Conservation (phyloP, 805 yeast genomes). For the Candida chilensis region DNA sequence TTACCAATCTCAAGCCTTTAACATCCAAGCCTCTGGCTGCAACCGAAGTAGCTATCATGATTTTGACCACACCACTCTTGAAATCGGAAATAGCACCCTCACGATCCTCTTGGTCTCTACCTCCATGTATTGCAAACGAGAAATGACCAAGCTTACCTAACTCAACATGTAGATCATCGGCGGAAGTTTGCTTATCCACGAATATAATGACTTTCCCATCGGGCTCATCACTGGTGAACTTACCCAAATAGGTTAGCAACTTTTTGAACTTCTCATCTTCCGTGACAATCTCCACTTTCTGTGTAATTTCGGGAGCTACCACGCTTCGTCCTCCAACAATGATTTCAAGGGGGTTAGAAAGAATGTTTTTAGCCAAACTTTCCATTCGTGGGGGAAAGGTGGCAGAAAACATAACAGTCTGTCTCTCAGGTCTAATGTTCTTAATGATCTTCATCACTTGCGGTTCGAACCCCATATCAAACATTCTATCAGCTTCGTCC, state of each 20-base stretch:
- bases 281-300: constrained; percentile 53
- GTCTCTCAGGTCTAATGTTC: constrained; percentile 77
- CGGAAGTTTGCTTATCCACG: constrained; percentile 81
- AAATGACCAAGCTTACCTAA: constrained; percentile 44
- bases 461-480: constrained; percentile 96
- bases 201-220: constrained; percentile 62
- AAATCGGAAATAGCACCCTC: constrained; percentile 67
- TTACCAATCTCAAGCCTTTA: constrained; percentile 70
- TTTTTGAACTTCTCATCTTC: constrained; percentile 48
- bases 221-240: constrained; percentile 16
- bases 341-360: constrained; percentile 63
- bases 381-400: constrained; percentile 85
- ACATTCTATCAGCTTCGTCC: constrained; percentile 96
- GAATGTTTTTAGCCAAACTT: constrained; percentile 54
- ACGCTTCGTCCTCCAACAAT: constrained; percentile 72
- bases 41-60: constrained; percentile 85
- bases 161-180: constrained; percentile 59
- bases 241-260: constrained; percentile 47
- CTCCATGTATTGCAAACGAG: constrained; percentile 80
- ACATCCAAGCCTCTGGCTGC: constrained; percentile 95
- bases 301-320: constrained; percentile 76
- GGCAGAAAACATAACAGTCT: constrained; percentile 87
- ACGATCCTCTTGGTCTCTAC: constrained; percentile 80
- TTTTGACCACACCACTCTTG: constrained; percentile 45
- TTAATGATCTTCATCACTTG: constrained; percentile 77